A percentile compares a stretch with the other conserved stretches of the same genome.
Conservation (phyloP, 768 basidiomycete species). For the Kockovaella imperatae region DNA sequence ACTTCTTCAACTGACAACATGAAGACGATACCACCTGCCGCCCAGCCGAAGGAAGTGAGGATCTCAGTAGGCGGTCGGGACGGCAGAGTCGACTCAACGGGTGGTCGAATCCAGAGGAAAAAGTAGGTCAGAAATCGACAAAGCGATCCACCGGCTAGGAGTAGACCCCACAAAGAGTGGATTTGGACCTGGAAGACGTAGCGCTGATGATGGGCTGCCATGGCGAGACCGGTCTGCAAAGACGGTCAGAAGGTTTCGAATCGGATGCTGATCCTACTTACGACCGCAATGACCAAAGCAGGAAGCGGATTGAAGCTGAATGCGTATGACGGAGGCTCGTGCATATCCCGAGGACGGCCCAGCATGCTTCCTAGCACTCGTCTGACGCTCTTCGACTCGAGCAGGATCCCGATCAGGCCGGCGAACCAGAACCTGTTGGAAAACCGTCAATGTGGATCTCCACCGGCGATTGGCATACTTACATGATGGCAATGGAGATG, state of each 20-base stretch:
- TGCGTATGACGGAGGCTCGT: constrained; percentile 64
- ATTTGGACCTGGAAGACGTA: constrained; percentile 94
- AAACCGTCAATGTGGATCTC: constrained; percentile 1
- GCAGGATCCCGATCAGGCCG: constrained; percentile 76
- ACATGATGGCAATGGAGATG: constrained; percentile 71
- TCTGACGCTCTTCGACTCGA: constrained; percentile 70
- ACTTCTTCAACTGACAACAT: constrained; percentile 85
- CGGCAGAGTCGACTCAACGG: constrained; percentile 66
- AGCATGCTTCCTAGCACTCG: constrained; percentile 62
- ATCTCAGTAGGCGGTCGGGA: constrained; percentile 91
- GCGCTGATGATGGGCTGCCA: constrained; percentile 82
- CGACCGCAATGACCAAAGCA: constrained; percentile 80
- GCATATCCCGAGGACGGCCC: constrained; percentile 34
- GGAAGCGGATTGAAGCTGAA: constrained; percentile 86
- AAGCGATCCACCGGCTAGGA: constrained; percentile 68
- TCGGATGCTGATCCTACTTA: constrained; percentile 11
- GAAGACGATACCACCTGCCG: constrained; percentile 81
- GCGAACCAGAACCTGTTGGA: constrained; percentile 82
- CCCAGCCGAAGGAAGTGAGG: constrained; percentile 74
- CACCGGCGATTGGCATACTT: constrained; percentile 43
- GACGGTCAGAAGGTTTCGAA: not conserved
- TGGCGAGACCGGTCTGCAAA: constrained; percentile 69
- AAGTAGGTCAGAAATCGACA: constrained; percentile 85
- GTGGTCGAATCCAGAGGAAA: constrained; percentile 83
- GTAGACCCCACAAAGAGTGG: constrained; percentile 82